These are phyloP conservation scores for Parsonsia alboflavescens DNA, from an alignment of 257 asterid genomes.

Conservation along the genomic window DNA sequence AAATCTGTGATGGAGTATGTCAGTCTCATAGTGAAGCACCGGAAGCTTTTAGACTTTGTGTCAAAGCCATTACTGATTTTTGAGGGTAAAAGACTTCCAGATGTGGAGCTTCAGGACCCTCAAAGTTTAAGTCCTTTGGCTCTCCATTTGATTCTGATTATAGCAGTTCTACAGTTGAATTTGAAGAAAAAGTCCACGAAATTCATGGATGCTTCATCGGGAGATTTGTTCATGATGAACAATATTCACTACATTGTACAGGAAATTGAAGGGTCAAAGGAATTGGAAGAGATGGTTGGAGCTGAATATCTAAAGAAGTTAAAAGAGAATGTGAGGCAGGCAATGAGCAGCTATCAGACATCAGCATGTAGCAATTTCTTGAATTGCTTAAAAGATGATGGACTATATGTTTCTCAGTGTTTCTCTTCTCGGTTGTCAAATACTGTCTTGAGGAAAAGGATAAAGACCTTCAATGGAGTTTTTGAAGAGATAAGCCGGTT, in stretches of 20 bases:
- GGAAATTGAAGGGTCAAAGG: conserved; percentile 53
- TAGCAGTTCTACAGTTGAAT: conserved; percentile 62
- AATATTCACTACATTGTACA: conserved; percentile 74
- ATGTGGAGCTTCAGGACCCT: conserved; percentile 35
- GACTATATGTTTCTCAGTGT: conserved; percentile 56
- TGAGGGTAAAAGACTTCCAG: neutral
- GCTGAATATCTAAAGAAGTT: conserved; percentile 52
- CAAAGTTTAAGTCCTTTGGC: conserved; percentile 38
- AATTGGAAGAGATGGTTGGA: conserved; percentile 74
- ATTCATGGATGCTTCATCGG: conserved; percentile 53
- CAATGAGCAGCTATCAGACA: conserved; percentile 52
- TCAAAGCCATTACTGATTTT: conserved; percentile 16
- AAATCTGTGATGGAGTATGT: conserved; percentile 69
- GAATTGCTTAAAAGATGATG: conserved; percentile 72
- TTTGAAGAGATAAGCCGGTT: conserved; percentile 66
- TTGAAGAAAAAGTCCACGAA: conserved; percentile 58
- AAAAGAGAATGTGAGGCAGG: conserved; percentile 36
- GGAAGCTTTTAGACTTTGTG: conserved; percentile 44
- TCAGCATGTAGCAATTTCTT: conserved; percentile 58
- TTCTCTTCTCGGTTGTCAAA: conserved; percentile 58
- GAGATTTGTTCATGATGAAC: conserved; percentile 75
- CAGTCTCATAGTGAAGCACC: conserved; percentile 53
- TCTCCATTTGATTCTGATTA: conserved; percentile 71
- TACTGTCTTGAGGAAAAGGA: conserved; percentile 60
- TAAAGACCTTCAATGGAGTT: conserved; percentile 59